A percentile compares a stretch with the other conserved stretches of the same genome.
phyloP scores from a whole-genome alignment of 352 stramenopile species.

The Globisporangium lucens region DNA sequence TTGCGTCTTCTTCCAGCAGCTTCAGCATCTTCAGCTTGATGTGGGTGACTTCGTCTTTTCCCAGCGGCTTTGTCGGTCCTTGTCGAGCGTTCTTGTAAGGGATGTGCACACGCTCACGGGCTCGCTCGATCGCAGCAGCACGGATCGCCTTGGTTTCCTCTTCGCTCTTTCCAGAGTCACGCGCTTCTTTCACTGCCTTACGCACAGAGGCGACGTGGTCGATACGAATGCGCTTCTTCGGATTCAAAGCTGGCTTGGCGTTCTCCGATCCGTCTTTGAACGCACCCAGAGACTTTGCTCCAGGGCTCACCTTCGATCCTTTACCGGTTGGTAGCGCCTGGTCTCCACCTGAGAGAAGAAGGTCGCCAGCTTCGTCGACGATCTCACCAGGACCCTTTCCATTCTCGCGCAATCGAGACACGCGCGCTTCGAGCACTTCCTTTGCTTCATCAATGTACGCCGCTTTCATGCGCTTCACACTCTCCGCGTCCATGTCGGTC shows the following conservation, averaged over 20 bases:
- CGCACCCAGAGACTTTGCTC: constrained; percentile 23
- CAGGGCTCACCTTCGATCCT: constrained; percentile 30
- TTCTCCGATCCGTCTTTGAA: constrained; percentile 14
- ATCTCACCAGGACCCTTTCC: constrained; percentile 61
- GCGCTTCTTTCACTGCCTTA: constrained; percentile 72
- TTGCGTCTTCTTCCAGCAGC: constrained; percentile 76
- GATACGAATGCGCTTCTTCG: constrained; percentile 85
- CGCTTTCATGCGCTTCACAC: constrained; percentile 86
- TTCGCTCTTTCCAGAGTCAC: constrained; percentile 70
- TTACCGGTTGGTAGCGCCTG: constrained; percentile 36
- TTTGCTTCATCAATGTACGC: constrained; percentile 88
- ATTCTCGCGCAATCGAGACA: constrained; percentile 79
- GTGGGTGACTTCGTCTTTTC: constrained; percentile 78
- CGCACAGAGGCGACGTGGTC: constrained; percentile 84
- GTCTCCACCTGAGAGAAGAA: constrained; percentile 55
- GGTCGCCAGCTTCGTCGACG: constrained; percentile 77
- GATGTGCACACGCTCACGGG: constrained; percentile 70
- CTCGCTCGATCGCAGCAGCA: constrained; percentile 69
- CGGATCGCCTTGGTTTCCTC: constrained; percentile 74
- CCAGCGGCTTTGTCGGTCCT: constrained; percentile 69
- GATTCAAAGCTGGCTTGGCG: constrained; percentile 25
- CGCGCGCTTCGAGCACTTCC: constrained; percentile 79
- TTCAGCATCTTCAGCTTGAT: constrained; percentile 87
- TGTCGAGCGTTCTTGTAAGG: constrained; percentile 77
- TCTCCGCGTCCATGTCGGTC: constrained; percentile 77